Evolutionary conservation across 2,329 filamentous ascomycete genomes (phyloP).

Genomic region (Cryphonectria carpinicola): DNA sequence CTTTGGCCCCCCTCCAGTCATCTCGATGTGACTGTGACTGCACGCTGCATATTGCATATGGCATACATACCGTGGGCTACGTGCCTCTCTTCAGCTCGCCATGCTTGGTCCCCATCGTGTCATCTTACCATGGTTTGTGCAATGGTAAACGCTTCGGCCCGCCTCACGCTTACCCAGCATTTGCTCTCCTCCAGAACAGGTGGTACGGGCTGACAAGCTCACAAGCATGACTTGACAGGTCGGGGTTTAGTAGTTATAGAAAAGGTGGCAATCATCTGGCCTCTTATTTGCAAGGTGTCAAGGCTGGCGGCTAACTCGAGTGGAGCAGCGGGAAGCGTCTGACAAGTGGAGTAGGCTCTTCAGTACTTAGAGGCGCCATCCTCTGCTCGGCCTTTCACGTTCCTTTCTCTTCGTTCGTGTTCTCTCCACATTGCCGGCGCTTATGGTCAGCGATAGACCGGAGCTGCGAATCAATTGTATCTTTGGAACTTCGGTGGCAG

Average conservation of each 20-base stretch:
- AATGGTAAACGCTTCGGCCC: slow-evolving; percentile 14
- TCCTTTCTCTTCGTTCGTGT: background rate
- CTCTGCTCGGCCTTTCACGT: background rate
- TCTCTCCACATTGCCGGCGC: background rate
- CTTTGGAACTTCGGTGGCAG: background rate
- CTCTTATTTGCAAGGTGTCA: background rate
- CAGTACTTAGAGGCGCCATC: background rate
- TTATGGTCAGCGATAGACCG: background rate
- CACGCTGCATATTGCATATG: slow-evolving; percentile 15
- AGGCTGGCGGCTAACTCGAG: background rate
- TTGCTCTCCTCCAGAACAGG: background rate
- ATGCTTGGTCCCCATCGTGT: background rate
- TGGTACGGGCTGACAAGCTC: background rate
- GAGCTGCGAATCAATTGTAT: background rate
- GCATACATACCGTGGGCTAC: background rate
- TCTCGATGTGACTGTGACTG: slow-evolving; percentile 17
- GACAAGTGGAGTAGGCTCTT: background rate
- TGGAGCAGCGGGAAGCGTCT: background rate
- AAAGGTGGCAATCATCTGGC: background rate
- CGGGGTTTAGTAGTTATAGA: background rate
- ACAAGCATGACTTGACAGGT: background rate
- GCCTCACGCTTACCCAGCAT: background rate
- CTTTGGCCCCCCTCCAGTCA: background rate
- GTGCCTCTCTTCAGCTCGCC: background rate
- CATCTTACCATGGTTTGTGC: background rate